Evolutionary conservation across 2,329 filamentous ascomycete genomes (phyloP).

Genomic region (Helotiales sp.): DNA sequence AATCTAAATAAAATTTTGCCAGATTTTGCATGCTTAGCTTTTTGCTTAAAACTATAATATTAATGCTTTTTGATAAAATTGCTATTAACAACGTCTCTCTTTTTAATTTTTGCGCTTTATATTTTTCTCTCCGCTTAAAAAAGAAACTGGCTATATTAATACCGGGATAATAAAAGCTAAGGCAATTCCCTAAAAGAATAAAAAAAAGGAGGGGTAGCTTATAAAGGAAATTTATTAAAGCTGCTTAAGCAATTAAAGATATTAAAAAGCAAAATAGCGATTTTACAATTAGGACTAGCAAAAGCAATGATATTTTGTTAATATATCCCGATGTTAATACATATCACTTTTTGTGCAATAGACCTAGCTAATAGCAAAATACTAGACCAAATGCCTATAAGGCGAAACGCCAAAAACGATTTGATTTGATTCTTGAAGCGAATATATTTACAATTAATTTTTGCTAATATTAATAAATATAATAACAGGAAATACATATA

Average conservation of each 20-base stretch:
- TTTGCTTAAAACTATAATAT: not conserved
- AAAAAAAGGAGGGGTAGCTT: not conserved
- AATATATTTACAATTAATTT: not conserved
- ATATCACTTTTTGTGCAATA: not conserved
- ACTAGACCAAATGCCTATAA: not conserved
- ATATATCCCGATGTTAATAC: not conserved
- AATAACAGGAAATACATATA: not conserved
- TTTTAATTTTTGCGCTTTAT: not conserved
- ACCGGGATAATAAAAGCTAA: not conserved
- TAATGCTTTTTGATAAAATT: not conserved
- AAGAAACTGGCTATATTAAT: not conserved
- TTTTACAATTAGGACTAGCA: not conserved
- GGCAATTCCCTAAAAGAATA: not conserved
- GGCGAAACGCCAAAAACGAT: not conserved
- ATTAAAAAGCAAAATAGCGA: not conserved
- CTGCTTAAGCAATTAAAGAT: not conserved
- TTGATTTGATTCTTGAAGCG: not conserved
- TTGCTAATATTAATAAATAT: not conserved
- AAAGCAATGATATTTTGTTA: not conserved
- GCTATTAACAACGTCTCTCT: not conserved
- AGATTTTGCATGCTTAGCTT: not conserved
- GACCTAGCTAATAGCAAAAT: not conserved
- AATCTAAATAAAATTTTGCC: not conserved
- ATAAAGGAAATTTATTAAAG: not conserved
- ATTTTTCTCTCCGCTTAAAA: not conserved